Base-by-base conservation (phyloP, 345 rosid species). In the Sonneratia caseolaris region DNA sequence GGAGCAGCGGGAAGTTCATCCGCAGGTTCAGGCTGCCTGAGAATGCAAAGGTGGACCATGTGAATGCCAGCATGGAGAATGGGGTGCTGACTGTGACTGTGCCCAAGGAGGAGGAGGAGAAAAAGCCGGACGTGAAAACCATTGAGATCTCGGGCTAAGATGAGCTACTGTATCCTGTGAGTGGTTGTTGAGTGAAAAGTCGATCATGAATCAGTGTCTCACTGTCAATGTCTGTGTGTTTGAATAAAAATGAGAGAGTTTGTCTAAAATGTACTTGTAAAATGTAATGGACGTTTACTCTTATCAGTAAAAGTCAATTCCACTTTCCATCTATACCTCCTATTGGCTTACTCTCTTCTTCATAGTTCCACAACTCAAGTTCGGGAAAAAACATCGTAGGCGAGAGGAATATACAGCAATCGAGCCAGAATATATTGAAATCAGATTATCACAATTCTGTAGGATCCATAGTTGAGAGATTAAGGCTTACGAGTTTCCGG, bases 21-120 rank as follows among this genome's bases (percentile, higher is more conserved):
- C 73, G 79, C 72, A 72, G 79, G 70, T 72, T 77, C n/a, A 68
- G 76, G 72, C 69, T 77, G 70, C 76, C 79, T 3, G 70, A 77
- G 66, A 72, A 72, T 69, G 76, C 70, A 13, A 73, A 68, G 47
- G 35, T 77, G 73, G 79, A 77, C 53, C 57, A 64, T 37, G 24
- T 76, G 8, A 77, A 72, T 5, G 76, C 73, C 19, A 21, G 57
- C 35, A 68, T 45, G 71, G 71, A 45, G 71, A 45, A 68, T 40
- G 71, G 71, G 12, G 56, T 62, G 5, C 15, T 72, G 38, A 47
- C 59, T 16, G 66, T 77, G 12, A 16, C 56, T 19, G 70, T 72
- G 59, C 76, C 79, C 18, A 72, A 76, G 66, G 73, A 72, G 40
- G 56, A 69, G 40, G 56, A 69, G 37, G 70, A 64, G 37, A 72